phyloP scores from a whole-genome alignment of 2,329 filamentous ascomycete genomes.

The Lasiodiplodia hormozganensis region DNA sequence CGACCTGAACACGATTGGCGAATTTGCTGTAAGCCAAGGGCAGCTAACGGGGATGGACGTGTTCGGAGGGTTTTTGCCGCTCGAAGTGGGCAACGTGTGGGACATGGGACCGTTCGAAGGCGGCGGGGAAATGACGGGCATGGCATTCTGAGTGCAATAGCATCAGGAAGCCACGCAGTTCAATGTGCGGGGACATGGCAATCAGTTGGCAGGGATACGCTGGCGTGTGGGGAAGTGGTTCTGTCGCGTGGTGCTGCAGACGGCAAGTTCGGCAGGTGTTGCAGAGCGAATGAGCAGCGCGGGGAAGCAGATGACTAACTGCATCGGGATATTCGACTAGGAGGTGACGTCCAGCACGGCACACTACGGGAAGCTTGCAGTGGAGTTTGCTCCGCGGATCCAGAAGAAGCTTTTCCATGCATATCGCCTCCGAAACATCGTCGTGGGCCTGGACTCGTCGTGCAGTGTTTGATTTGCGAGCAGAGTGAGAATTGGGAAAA shows the following conservation, averaged over 20 bases:
- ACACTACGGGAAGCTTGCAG: neutral
- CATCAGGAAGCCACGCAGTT: no score
- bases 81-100: slow-evolving; percentile 44
- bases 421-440: neutral
- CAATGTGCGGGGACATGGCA: neutral
- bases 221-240: neutral
- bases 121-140: slow-evolving; percentile 25
- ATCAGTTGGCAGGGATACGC: neutral
- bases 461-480: no score
- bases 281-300: neutral
- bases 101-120: slow-evolving; percentile 29
- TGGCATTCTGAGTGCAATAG: slow-evolving; percentile 21
- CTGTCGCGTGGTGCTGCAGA: neutral
- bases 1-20: slow-evolving; percentile 55
- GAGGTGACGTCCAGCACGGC: neutral
- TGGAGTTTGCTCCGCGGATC: neutral
- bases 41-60: slow-evolving; percentile 14
- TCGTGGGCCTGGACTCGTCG: neutral
- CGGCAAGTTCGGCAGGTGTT: neutral
- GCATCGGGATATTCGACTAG: neutral
- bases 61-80: slow-evolving; percentile 46
- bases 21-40: slow-evolving; percentile 55
- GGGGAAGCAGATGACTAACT: slow-evolving; percentile 12
- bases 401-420: slow-evolving; percentile 1
- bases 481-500: slow-evolving; percentile 5